phyloP scores from a whole-genome alignment of 2,329 filamentous ascomycete species.

The Neofusicoccum kwambonambiense region DNA sequence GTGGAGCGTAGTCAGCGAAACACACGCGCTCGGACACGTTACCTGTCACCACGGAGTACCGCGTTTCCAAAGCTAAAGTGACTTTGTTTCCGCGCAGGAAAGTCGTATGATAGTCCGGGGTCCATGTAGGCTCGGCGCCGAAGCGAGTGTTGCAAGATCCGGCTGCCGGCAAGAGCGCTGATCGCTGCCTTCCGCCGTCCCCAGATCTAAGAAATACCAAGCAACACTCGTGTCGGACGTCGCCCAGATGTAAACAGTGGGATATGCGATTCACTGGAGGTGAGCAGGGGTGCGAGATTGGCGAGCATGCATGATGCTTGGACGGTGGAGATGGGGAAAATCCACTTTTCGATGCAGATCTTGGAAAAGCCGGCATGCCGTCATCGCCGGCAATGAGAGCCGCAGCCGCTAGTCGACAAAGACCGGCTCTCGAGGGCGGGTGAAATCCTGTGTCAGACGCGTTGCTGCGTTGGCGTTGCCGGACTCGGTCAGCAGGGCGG shows the following conservation, averaged over 20 bases:
- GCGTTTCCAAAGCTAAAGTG: neutral
- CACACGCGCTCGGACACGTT: neutral
- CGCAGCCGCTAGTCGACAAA: neutral
- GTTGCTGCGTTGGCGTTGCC: neutral
- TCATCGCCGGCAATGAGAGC: neutral
- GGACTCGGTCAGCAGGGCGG: neutral
- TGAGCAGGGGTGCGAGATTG: neutral
- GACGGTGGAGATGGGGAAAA: constrained; percentile 11
- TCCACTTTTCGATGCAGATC: constrained; percentile 9
- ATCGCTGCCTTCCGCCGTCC: neutral
- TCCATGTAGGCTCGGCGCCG: neutral
- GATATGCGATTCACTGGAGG: neutral
- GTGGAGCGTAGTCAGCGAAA: neutral
- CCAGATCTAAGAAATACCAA: neutral
- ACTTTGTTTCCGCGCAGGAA: neutral
- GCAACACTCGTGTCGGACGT: neutral
- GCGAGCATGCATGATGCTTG: constrained; percentile 6
- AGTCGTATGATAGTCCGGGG: neutral
- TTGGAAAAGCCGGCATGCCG: neutral
- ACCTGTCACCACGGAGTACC: neutral
- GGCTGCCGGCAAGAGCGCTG: neutral
- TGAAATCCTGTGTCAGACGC: neutral
- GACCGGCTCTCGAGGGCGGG: neutral
- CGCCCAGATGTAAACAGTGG: too few relatives aligned
- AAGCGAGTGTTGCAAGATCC: neutral